Evolutionary conservation across 352 stramenopile species (phyloP).

Genomic region (Phytophthora colocasiae): DNA sequence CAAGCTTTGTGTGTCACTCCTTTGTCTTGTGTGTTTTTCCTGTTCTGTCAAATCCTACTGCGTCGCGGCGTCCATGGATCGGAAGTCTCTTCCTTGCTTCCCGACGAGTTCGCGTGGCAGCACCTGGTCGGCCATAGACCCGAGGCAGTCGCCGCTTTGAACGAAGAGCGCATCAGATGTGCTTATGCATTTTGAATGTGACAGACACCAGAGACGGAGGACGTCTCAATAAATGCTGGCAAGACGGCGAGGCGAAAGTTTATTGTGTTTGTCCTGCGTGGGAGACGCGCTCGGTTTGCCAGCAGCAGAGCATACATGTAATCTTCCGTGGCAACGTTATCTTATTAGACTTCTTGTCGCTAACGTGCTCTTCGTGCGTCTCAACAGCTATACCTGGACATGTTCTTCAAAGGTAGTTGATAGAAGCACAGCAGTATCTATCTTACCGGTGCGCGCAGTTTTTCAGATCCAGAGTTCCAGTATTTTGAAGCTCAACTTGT

Average conservation of each 20-base stretch:
- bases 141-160: slow-evolving; percentile 19
- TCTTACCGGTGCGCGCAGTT: too few relatives aligned
- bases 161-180: not conserved
- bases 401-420: too few relatives aligned
- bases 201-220: slow-evolving; percentile 16
- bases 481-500: too few relatives aligned
- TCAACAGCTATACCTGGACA: too few relatives aligned
- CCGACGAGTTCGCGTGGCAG: slow-evolving; percentile 9
- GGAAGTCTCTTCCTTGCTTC: slow-evolving; percentile 14
- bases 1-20: too few relatives aligned
- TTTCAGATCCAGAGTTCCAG: too few relatives aligned
- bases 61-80: slow-evolving; percentile 7
- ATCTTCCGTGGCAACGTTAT: not conserved
- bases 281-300: not conserved
- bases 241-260: not conserved
- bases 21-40: too few relatives aligned
- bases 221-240: slow-evolving; percentile 1
- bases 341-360: too few relatives aligned
- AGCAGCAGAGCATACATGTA: not conserved
- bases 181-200: slow-evolving; percentile 7
- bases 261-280: not conserved
- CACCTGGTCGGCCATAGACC: slow-evolving; percentile 28
- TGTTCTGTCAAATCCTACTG: too few relatives aligned
- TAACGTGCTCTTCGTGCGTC: too few relatives aligned
- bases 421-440: too few relatives aligned